Base-by-base conservation (phyloP, 225 moss, liverwort and hornwort genomes). In the Sphagnum contortum region DNA sequence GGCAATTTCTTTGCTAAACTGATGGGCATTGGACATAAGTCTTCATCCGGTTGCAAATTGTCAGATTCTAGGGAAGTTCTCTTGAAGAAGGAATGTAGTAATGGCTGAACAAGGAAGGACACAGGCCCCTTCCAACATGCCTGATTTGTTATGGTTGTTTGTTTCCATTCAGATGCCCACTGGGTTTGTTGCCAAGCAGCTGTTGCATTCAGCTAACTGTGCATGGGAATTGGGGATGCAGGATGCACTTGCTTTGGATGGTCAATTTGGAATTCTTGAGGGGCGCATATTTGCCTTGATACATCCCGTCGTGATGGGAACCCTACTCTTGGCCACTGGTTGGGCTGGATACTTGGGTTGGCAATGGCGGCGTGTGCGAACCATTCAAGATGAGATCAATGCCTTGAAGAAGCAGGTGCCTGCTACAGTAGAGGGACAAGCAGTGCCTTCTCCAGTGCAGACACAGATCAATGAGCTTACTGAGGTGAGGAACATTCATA, bases 311-410 rank as follows among this genome's bases (percentile, higher is more conserved):
- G 82, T 82, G 71, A 98, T 98, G 98, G 70, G 84, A n/a, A 2
- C 52, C 46, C 77, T 98, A 3, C 80, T 98, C 58, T 29, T 12
- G 6, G 66, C 74, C 49, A 98, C 98, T 5, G 77, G 85, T 6
- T 98, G 80, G 12, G 89, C 93, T 10, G 98, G 98, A 11, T 98
- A 57, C 60, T 64, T 98, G 52, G 98, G 98, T 8, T 98, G 82
- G 82, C 98, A 93, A 50, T 98, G 98, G 98, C 83, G 93, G 62
- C 88, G 98, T 6, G 79, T 91, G n/a, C 85, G 98, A 50, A 93
- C 91, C 6, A 77, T 98, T 46, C 91, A 91, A 55, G 80, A 72
- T 0, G 98, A 98, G n/a, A 93, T 98, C 45, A 80, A 63, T 66
- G 74, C 56, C 2, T 49, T 98, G 74, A 98, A 98, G 77, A 98